Evolutionary conservation across 805 yeast genomes (phyloP).

Genomic region (Saccharomycopsis olivae): DNA sequence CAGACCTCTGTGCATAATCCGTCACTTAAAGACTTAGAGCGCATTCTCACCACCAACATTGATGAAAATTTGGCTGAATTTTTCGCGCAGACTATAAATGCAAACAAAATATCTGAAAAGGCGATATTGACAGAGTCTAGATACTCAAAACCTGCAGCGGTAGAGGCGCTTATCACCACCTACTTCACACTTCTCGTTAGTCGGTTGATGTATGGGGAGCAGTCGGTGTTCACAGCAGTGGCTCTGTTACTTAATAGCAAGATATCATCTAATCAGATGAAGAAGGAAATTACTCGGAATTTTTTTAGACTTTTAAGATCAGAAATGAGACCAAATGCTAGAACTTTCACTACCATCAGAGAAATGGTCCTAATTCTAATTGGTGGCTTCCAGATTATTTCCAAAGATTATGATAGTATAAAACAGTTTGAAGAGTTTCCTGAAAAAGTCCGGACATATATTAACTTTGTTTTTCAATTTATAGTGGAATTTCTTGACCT

Average conservation of each 20-base stretch:
- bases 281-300: background rate
- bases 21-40: background rate
- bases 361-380: constrained; percentile 29
- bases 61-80: background rate
- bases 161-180: background rate
- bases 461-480: constrained; percentile 33
- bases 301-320: constrained; percentile 1
- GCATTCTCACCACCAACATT: background rate
- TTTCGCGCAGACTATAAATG: background rate
- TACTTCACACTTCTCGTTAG: constrained; percentile 6
- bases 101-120: background rate
- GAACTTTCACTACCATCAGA: constrained; percentile 17
- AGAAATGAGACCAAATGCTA: background rate
- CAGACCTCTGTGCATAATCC: constrained; percentile 1
- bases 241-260: too few species aligned
- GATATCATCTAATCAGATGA: background rate
- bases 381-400: constrained; percentile 28
- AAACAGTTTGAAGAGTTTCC: constrained; percentile 1
- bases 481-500: constrained; percentile 27
- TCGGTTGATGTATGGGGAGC: constrained; percentile 3
- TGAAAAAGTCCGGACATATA: constrained; percentile 20
- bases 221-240: constrained; percentile 1
- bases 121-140: background rate
- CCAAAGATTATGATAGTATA: constrained; percentile 6
- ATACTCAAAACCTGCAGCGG: background rate